Evolutionary conservation across 495 filamentous ascomycete genomes (phyloP).

Genomic region (Astrocystis sublimbata): DNA sequence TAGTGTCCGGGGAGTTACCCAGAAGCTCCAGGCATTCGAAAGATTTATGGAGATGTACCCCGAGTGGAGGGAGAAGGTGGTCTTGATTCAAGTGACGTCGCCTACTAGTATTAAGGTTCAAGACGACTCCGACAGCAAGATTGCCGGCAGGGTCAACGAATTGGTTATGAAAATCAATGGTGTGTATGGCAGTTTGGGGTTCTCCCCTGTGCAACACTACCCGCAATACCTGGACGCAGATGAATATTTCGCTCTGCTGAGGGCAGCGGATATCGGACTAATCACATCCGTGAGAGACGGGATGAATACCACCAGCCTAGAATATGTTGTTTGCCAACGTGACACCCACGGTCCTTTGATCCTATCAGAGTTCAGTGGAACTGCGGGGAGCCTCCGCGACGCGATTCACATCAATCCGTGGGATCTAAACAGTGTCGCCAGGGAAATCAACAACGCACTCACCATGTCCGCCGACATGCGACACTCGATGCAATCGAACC

Average conservation of each 20-base stretch:
- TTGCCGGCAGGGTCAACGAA: slow-evolving; percentile 81
- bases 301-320: slow-evolving; percentile 94
- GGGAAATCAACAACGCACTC: slow-evolving; percentile 75
- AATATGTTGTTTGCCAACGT: slow-evolving; percentile 90
- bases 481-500: slow-evolving; percentile 55
- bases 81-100: slow-evolving; percentile 90
- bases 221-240: slow-evolving; percentile 82
- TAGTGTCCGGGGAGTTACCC: slow-evolving; percentile 82
- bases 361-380: slow-evolving; percentile 93
- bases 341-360: slow-evolving; percentile 82
- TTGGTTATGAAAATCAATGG: slow-evolving; percentile 89
- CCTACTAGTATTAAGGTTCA: slow-evolving; percentile 75
- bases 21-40: slow-evolving; percentile 93
- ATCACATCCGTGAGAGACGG: slow-evolving; percentile 93
- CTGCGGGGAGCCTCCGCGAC: slow-evolving; percentile 77
- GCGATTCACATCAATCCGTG: slow-evolving; percentile 96
- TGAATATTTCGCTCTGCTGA: slow-evolving; percentile 89
- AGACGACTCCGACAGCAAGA: slow-evolving; percentile 68
- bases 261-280: slow-evolving; percentile 82
- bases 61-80: slow-evolving; percentile 87
- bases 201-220: slow-evolving; percentile 87
- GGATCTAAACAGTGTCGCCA: slow-evolving; percentile 79
- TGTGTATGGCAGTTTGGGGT: slow-evolving; percentile 78
- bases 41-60: slow-evolving; percentile 84
- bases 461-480: slow-evolving; percentile 67